Conservation (phyloP, 225 moss, liverwort and hornwort genomes). For the Antitrichia curtipendula region DNA sequence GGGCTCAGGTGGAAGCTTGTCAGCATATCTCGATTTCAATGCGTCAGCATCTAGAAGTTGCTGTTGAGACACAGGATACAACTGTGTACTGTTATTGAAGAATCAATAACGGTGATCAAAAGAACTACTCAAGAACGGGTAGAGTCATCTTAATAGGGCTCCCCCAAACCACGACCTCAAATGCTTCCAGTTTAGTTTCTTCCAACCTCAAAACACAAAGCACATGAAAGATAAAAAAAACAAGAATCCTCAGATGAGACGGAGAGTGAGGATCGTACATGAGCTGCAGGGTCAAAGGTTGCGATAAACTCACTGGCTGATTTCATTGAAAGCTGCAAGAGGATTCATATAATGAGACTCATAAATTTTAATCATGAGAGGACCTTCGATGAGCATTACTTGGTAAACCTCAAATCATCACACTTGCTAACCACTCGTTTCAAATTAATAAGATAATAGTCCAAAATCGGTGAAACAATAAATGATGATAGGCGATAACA, state of each 20-base stretch:
- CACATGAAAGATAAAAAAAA: neutral
- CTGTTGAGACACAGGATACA: slow-evolving; percentile 16
- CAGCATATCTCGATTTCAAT: slow-evolving; percentile 51
- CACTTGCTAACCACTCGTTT: neutral
- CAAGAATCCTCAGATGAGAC: neutral
- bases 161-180: neutral
- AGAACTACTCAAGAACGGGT: neutral
- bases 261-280: slow-evolving; percentile 22
- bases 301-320: slow-evolving; percentile 51
- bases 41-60: slow-evolving; percentile 34
- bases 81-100: neutral
- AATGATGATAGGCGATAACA: neutral
- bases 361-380: neutral
- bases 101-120: neutral
- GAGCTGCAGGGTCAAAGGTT: slow-evolving; percentile 46
- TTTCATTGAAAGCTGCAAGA: slow-evolving; percentile 56
- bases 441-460: neutral
- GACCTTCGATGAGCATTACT: neutral
- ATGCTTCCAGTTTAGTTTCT: neutral
- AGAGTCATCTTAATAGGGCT: neutral
- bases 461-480: neutral
- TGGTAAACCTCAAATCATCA: neutral
- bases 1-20: slow-evolving; percentile 58
- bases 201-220: neutral
- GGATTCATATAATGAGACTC: neutral